A percentile compares a stretch with the other conserved stretches of the same genome.
Evolutionary conservation across 2,329 filamentous ascomycete genomes (phyloP).

Genomic region (Mollisiaceae sp.): DNA sequence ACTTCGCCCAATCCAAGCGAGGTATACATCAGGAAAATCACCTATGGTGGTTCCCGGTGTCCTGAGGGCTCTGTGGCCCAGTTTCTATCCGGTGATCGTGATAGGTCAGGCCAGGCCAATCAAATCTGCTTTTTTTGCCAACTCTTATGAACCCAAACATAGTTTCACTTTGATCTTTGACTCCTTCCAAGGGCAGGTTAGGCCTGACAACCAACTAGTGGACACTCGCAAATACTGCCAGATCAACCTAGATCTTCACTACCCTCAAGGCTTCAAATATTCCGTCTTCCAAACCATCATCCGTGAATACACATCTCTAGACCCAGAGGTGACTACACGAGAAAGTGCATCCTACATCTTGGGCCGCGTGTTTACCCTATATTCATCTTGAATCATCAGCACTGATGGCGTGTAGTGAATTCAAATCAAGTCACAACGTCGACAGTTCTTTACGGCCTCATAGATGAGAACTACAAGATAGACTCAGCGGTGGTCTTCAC

Average conservation of each 20-base stretch:
- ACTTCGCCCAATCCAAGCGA: no score
- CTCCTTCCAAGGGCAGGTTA: constrained; percentile 18
- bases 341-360: constrained; percentile 26
- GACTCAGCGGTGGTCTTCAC: constrained; percentile 9
- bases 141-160: no score
- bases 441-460: constrained; percentile 17
- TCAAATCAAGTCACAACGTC: constrained; percentile 18
- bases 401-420: not conserved
- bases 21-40: no score
- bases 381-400: not conserved
- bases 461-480: constrained; percentile 15
- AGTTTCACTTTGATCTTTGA: constrained; percentile 26
- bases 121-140: no score
- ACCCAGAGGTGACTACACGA: constrained; percentile 17
- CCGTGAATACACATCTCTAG: constrained; percentile 19
- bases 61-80: no score
- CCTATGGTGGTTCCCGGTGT: no score
- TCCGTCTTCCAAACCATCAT: constrained; percentile 22
- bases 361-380: constrained; percentile 12
- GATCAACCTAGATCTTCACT: constrained; percentile 26
- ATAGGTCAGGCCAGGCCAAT: no score
- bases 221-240: constrained; percentile 26
- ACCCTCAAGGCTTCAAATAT: constrained; percentile 26
- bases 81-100: no score
- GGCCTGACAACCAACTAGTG: constrained; percentile 1